Base-by-base conservation (phyloP, 352 stramenopile genomes). In the Peronospora destructor region DNA sequence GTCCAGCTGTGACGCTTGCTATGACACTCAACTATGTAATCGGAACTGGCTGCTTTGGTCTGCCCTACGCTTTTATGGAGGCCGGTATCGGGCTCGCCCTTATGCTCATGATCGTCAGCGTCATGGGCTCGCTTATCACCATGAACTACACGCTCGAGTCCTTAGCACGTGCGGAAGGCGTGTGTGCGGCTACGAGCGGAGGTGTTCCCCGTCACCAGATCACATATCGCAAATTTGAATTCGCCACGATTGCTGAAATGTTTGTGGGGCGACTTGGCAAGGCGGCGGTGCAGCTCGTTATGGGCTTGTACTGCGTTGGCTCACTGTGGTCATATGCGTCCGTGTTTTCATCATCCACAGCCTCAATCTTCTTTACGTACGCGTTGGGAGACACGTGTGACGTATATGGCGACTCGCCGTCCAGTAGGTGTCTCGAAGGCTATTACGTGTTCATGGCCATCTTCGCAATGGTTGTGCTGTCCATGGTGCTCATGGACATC, bases 131-230 rank as follows among this genome's bases (percentile, higher is more conserved):
- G 23, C 49, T 89, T 12, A 41, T 92, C 37, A 89, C 82, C 17
- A 92, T 92, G 82, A 92, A 92, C 64, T 92, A 92, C 68, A 92
- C 82, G 56, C 67, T 92, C 42, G 82, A 92, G 52, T 85, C 79
- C 6, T 61, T 92, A 7, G 78, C 82, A 7, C 69, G 82, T 9
- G 79, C 82, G 5, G 79, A 92, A 51, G 82, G 82, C 23, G 82
- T 92, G 12, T 80, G 73, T 14, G 72, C 76, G 0, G 66, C 75
- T 16, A 76, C 71, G 0, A 68, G 64, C 16, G 63, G 68, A 6
- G 66, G 71, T 12, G 61, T 56, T 6, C 82, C 82, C 16, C 51
- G 68, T 38, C 77, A 92, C 53, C 66, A 75, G 47, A 67, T 92
- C 40, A 89, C 79, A 47, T 91, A 86, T 66, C 82, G 82, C 65